These are phyloP conservation scores for Ceratocystiopsis sp. DNA, from an alignment of 2,329 filamentous ascomycete genomes.

Conservation along the genomic window DNA sequence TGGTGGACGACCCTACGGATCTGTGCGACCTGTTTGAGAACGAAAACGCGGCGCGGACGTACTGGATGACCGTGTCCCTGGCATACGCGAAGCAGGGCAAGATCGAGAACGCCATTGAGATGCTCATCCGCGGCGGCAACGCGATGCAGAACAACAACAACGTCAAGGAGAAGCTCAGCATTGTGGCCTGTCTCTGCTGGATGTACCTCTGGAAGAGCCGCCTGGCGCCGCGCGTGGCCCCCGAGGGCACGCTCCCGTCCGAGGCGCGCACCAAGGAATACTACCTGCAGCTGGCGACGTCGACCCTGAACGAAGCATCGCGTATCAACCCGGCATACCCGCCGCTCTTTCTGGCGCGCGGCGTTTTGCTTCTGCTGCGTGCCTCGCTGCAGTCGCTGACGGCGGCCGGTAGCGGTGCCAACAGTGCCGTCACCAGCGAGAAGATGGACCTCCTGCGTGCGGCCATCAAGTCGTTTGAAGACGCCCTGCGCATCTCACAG, in stretches of 20 bases:
- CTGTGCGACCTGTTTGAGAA: slow-evolving; percentile 90
- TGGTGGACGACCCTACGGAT: slow-evolving; percentile 87
- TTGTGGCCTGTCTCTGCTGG: slow-evolving; percentile 78
- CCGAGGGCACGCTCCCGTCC: slow-evolving; percentile 45
- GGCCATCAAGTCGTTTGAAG: slow-evolving; percentile 86
- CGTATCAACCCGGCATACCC: slow-evolving; percentile 85
- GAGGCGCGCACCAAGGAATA: slow-evolving; percentile 84
- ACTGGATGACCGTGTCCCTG: slow-evolving; percentile 96
- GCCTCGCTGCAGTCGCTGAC: slow-evolving; percentile 73
- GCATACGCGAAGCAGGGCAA: slow-evolving; percentile 95
- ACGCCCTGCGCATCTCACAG: slow-evolving; percentile 70
- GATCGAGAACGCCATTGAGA: slow-evolving; percentile 66
- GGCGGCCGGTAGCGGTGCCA: slow-evolving; percentile 31
- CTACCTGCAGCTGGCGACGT: slow-evolving; percentile 81
- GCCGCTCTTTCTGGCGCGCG: slow-evolving; percentile 77
- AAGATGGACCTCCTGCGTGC: slow-evolving; percentile 64
- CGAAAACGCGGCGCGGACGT: slow-evolving; percentile 75
- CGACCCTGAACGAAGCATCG: slow-evolving; percentile 85
- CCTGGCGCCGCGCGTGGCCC: slow-evolving; percentile 47
- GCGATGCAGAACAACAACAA: slow-evolving; percentile 52
- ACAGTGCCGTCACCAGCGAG: slow-evolving; percentile 48
- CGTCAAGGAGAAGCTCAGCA: slow-evolving; percentile 67
- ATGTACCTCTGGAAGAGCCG: slow-evolving; percentile 80
- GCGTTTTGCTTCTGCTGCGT: slow-evolving; percentile 73
- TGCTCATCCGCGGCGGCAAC: slow-evolving; percentile 54